Percentiles rank a stretch among this genome's conserved stretches.
Evolutionary conservation across 352 stramenopile genomes (phyloP).

Genomic region (Globisporangium rhizosaccharum): DNA sequence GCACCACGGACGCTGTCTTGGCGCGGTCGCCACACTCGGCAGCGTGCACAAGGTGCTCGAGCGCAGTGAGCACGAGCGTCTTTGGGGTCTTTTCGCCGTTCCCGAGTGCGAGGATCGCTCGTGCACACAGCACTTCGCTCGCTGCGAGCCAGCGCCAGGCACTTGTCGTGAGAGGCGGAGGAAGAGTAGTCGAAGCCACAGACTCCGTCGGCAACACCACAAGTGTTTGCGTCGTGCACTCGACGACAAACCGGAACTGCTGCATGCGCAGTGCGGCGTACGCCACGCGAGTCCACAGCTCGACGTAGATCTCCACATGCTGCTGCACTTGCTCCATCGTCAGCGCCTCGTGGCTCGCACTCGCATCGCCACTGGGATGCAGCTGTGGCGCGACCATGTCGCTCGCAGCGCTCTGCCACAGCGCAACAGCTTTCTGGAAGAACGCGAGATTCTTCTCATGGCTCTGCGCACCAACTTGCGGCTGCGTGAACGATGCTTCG

Average conservation of each 20-base stretch:
- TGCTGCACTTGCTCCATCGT: slow-evolving; percentile 53
- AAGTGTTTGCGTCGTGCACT: slow-evolving; percentile 43
- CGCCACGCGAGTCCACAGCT: slow-evolving; percentile 68
- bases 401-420: slow-evolving; percentile 38
- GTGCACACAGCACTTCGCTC: slow-evolving; percentile 52
- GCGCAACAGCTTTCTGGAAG: slow-evolving; percentile 49
- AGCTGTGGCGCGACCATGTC: slow-evolving; percentile 29
- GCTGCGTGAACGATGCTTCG: slow-evolving; percentile 28
- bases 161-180: slow-evolving; percentile 1
- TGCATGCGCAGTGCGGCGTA: slow-evolving; percentile 52
- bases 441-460: slow-evolving; percentile 42
- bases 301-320: slow-evolving; percentile 51
- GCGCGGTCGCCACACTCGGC: slow-evolving; percentile 33
- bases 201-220: background rate
- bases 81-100: slow-evolving; percentile 32
- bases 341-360: slow-evolving; percentile 11
- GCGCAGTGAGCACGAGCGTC: slow-evolving; percentile 42
- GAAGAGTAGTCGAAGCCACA: slow-evolving; percentile 12
- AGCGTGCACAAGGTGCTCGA: slow-evolving; percentile 52
- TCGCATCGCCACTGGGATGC: too few relatives aligned
- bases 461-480: slow-evolving; percentile 6
- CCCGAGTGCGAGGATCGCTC: slow-evolving; percentile 42
- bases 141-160: slow-evolving; percentile 70
- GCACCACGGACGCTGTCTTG: slow-evolving; percentile 19
- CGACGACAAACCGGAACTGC: slow-evolving; percentile 43